Base-by-base conservation (phyloP, 345 rosid genomes). In the Hypericum perforatum region DNA sequence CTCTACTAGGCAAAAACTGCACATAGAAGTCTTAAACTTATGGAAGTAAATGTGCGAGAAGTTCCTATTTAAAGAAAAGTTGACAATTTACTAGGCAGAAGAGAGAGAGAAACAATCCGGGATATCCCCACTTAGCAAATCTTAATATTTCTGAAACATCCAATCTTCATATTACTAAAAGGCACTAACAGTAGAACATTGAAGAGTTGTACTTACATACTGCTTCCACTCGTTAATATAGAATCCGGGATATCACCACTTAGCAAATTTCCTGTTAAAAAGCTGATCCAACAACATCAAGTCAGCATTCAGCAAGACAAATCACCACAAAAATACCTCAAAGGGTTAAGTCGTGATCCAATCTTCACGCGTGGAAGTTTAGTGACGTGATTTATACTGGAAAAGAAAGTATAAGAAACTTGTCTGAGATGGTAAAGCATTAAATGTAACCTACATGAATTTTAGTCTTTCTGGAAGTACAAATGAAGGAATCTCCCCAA, bases 211-310 rank as follows among this genome's bases (percentile, higher is more conserved):
- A 62, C 84, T 40, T 80, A 83, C 90, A 80, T 8, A 43, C 57
- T 70, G 43, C 50, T 59, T 66, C 84, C 90, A 45, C 63, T 67
- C 63, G 66, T 70, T 51, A 83, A 62, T 61, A 80, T 62, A 12
- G 74, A 70, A 13, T 74, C 74, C 16, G 90, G 90, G 37, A 70
- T 62, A 40, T 65, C 71, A 66, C 86, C 86, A 52, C 46, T 77
- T 6, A 83, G 72, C 61, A 11, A 55, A 55, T 83, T 83, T 44
- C 69, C 76, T 41, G 55, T 60, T 64, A 83, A 56, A 61, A 80
- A 74, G 64, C 90, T 83, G 54, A 57, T 15, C 8, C 64, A 56
- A 53, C 42, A 52, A 60, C 44, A 57, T 41, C 44, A 54, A 37
- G 40, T 63, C 12, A 53, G 57, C 45, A 52, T 63, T 16, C 43